Evolutionary conservation across 306 rosid species (phyloP), one percentile per base, ranked within the genome.

Genomic region (Medicago truncatula): DNA sequence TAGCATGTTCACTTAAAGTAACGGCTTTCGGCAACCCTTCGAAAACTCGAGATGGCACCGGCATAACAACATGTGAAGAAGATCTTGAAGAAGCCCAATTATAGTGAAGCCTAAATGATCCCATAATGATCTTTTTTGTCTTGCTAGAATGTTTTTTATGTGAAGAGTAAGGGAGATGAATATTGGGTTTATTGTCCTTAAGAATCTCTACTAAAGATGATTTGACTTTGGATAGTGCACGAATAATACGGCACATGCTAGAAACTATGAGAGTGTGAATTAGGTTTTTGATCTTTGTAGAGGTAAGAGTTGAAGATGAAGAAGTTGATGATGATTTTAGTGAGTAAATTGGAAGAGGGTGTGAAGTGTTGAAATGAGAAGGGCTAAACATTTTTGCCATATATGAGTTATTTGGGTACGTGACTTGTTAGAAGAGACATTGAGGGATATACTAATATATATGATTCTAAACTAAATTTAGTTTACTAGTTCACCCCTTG

Each of bases 61-160:
- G 93, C 40, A 92, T 60, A 12, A 92, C 76, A 9, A 92, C 79
- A 9, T 88, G 93, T 7, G 90, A 82, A 2, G 91, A 75, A 34
- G 57, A 21, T 7, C 34, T 81, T 1, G 97, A 89, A 65, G 96
- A 90, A 62, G 90, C 82, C 93, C 97, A 96, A 39, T 96, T 90
- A 40, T 92, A 96, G 87, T 92, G 99, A 44, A 96, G 84, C 49
- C 99, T 80, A 68, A 92, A 96, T 4, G 99, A 96, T 3, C 99
- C 99, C 9, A 90, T 70, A 38, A 90, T 67, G 6, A 90, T 70
- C 59, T 84, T 90, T 38, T 76, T 85, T 40, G 38, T 81, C 21
- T 39, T 90, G 12, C 73, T 82, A 17, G 14, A 12, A 49, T 38
- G 56, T 25, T 73, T 76, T 38, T 7, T 74, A 10, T 78, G 68